Conservation (phyloP, 1,284 basidiomycete genomes). For the Chalciporus sp. region DNA sequence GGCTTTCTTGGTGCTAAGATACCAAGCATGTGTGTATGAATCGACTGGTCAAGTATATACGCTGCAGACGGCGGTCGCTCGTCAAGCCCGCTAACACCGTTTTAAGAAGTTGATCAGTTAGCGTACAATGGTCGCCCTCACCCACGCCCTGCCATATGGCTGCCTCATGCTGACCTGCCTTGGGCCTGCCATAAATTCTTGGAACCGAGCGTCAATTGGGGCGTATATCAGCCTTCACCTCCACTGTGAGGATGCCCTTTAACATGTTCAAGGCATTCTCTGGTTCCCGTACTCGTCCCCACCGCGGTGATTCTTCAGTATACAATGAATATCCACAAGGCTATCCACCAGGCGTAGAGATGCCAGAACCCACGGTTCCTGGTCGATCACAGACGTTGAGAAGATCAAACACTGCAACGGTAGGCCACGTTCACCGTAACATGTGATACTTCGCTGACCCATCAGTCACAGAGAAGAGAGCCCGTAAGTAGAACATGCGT, state of each 20-base stretch:
- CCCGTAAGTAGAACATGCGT: conserved; percentile 27
- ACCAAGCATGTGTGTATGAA: neutral
- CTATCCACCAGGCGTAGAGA: conserved; percentile 31
- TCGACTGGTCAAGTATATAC: too few species aligned
- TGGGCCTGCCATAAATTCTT: conserved; percentile 32
- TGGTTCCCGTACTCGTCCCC: conserved; percentile 35
- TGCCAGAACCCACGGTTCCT: conserved; percentile 22
- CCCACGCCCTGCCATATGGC: conserved; percentile 20
- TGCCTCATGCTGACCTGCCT: conserved; percentile 27
- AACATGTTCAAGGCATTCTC: conserved; percentile 41
- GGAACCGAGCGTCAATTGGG: conserved; percentile 6
- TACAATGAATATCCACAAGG: conserved; percentile 35
- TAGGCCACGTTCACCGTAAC: conserved; percentile 11
- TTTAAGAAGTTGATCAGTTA: neutral
- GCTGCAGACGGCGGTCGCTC: too few species aligned
- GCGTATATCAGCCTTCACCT: conserved; percentile 18
- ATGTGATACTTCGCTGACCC: conserved; percentile 14
- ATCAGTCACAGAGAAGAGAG: conserved; percentile 30
- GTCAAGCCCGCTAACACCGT: neutral
- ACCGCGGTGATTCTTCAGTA: conserved; percentile 28
- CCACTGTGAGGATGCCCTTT: conserved; percentile 37
- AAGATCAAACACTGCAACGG: conserved; percentile 31
- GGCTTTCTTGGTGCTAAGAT: too few species aligned
- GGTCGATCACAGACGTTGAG: conserved; percentile 28
- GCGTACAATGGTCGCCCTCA: neutral